A percentile compares a stretch with the other conserved stretches of the same genome.
phyloP scores from a whole-genome alignment of 306 rosid species.

The Dicorynia guianensis region DNA sequence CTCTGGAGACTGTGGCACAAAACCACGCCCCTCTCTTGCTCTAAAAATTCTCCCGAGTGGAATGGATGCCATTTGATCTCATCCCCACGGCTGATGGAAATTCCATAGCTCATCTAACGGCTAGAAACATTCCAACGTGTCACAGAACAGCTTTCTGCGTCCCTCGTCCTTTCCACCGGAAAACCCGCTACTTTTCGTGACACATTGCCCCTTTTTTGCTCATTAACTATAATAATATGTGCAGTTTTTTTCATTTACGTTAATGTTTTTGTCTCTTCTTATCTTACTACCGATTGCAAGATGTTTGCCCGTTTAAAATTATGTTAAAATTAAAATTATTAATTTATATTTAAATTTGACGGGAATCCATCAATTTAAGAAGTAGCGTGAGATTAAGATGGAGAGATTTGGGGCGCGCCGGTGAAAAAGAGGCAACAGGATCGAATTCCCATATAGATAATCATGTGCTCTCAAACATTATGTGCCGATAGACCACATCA shows the following conservation, averaged over 20 bases:
- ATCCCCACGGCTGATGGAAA: conserved; percentile 37
- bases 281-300: neutral
- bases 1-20: conserved; percentile 26
- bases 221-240: conserved; percentile 32
- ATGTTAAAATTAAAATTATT: too few relatives aligned
- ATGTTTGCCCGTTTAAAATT: too few relatives aligned
- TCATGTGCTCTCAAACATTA: conserved; percentile 45
- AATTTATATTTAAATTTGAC: too few relatives aligned
- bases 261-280: neutral
- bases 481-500: conserved; percentile 57
- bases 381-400: too few relatives aligned
- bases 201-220: conserved; percentile 51
- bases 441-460: conserved; percentile 50
- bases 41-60: conserved; percentile 35
- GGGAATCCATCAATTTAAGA: too few relatives aligned
- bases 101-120: conserved; percentile 47
- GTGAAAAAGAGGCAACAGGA: conserved; percentile 63
- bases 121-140: conserved; percentile 35
- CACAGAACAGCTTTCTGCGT: conserved; percentile 50
- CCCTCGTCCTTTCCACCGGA: conserved; percentile 75
- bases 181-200: conserved; percentile 94
- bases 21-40: conserved; percentile 34
- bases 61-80: conserved; percentile 55
- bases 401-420: conserved; percentile 63
- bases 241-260: neutral